These are phyloP conservation scores for Kluyveromyces sp. DNA, from an alignment of 1,139 yeast genomes.

Conservation along the genomic window DNA sequence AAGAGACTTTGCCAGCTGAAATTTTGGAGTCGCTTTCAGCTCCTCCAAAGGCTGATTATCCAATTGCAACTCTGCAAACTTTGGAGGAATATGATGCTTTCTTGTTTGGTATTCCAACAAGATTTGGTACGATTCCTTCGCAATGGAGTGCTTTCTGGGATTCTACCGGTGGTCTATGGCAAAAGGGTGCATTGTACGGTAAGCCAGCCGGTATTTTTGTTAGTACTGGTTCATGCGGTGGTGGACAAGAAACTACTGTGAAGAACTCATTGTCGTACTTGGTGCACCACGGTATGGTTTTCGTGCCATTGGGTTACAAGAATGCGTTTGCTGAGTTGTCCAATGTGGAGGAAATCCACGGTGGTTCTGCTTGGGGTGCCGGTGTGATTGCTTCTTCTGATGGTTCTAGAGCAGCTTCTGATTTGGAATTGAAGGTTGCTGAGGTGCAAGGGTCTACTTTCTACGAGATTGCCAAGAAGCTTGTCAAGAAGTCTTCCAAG, in stretches of 20 bases:
- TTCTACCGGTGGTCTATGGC: conserved; percentile 71
- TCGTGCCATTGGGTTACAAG: conserved; percentile 67
- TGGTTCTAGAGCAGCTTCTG: conserved; percentile 61
- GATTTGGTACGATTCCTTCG: conserved; percentile 68
- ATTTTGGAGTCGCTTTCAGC: conserved; percentile 51
- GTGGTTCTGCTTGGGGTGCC: conserved; percentile 78
- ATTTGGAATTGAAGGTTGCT: conserved; percentile 54
- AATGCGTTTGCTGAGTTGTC: conserved; percentile 46
- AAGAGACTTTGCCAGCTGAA: conserved; percentile 61
- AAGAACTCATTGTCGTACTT: conserved; percentile 53
- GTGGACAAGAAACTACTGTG: conserved; percentile 63
- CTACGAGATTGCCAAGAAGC: conserved; percentile 13
- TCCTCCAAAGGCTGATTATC: conserved; percentile 53
- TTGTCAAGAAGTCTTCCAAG: neutral
- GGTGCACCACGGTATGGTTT: conserved; percentile 68
- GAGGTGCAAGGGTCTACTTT: conserved; percentile 45
- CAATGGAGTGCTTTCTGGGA: conserved; percentile 73
- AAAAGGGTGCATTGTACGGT: conserved; percentile 56
- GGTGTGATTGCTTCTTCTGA: conserved; percentile 65
- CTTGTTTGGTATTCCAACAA: conserved; percentile 68
- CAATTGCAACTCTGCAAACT: conserved; percentile 50
- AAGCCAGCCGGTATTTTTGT: conserved; percentile 65
- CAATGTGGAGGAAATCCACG: conserved; percentile 57
- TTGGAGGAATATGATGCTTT: conserved; percentile 58
- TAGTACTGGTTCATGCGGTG: conserved; percentile 67